These are phyloP conservation scores for Aspergillus sp. DNA, from an alignment of 2,329 filamentous ascomycete genomes.

Conservation along the genomic window DNA sequence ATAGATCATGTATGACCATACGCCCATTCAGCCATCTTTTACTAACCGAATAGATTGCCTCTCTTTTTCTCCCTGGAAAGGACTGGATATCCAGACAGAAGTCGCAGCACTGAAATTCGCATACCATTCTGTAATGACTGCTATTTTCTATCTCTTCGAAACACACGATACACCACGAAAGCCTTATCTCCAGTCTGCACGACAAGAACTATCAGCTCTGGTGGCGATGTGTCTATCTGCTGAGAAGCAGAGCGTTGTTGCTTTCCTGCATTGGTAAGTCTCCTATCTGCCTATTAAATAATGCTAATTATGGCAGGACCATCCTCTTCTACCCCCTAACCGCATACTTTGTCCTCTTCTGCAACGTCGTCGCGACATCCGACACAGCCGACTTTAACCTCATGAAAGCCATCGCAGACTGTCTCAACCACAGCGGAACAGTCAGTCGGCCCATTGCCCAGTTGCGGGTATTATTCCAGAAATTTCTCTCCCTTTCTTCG, in stretches of 20 bases:
- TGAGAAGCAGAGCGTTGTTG: slow-evolving; percentile 10
- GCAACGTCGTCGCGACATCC: slow-evolving; percentile 14
- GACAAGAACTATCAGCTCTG: slow-evolving; percentile 13
- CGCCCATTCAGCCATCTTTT: no score
- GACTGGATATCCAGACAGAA: slow-evolving; percentile 12
- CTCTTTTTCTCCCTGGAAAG: slow-evolving; percentile 10
- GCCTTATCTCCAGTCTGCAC: slow-evolving; percentile 13
- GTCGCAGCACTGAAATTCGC: slow-evolving; percentile 15
- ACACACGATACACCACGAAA: slow-evolving; percentile 1
- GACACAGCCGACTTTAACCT: slow-evolving; percentile 15
- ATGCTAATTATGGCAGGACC: slow-evolving; percentile 7
- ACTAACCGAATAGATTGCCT: slow-evolving; percentile 4
- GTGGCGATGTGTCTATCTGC: slow-evolving; percentile 12
- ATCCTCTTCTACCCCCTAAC: slow-evolving; percentile 17
- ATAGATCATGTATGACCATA: slow-evolving; percentile 6
- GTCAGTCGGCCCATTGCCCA: slow-evolving; percentile 10
- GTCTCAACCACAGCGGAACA: slow-evolving; percentile 7
- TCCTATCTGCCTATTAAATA: not conserved
- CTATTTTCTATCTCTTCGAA: slow-evolving; percentile 13
- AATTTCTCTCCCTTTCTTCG: slow-evolving; percentile 11
- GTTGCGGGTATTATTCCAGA: slow-evolving; percentile 10
- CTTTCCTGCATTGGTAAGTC: slow-evolving; percentile 14
- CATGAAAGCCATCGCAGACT: slow-evolving; percentile 11
- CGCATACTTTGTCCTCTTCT: slow-evolving; percentile 16
- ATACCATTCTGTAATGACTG: slow-evolving; percentile 15